These are phyloP conservation scores for Boletus huronensis DNA, from an alignment of 768 basidiomycete genomes.

Conservation along the genomic window DNA sequence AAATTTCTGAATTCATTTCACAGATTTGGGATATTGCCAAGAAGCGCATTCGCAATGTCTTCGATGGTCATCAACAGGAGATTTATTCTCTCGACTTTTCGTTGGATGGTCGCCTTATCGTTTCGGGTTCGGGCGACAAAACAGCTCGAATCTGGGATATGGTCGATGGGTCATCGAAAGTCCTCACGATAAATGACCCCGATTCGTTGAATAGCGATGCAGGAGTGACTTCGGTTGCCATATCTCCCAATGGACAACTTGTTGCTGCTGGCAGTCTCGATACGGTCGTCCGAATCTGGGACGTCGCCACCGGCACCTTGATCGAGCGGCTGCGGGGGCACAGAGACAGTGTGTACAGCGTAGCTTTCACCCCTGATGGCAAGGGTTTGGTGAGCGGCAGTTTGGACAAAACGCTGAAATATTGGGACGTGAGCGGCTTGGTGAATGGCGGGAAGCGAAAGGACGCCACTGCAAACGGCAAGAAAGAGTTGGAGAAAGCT, in stretches of 20 bases:
- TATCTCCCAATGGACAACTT: slow-evolving; percentile 67
- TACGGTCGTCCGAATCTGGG: slow-evolving; percentile 79
- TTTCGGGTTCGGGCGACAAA: slow-evolving; percentile 81
- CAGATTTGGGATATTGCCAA: slow-evolving; percentile 92
- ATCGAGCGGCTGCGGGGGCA: slow-evolving; percentile 76
- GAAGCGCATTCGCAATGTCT: slow-evolving; percentile 72
- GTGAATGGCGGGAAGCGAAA: slow-evolving; percentile 32
- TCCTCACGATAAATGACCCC: slow-evolving; percentile 42
- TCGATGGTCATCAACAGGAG: slow-evolving; percentile 88
- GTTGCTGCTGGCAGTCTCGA: slow-evolving; percentile 73
- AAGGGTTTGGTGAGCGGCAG: slow-evolving; percentile 86
- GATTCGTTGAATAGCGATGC: slow-evolving; percentile 50
- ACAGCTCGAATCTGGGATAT: slow-evolving; percentile 75
- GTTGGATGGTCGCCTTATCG: slow-evolving; percentile 77
- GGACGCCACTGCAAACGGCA: slow-evolving; percentile 38
- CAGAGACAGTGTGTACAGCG: slow-evolving; percentile 80
- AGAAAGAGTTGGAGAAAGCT: slow-evolving; percentile 49
- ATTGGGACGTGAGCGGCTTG: slow-evolving; percentile 66
- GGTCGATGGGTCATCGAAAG: slow-evolving; percentile 32
- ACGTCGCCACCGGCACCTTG: slow-evolving; percentile 61
- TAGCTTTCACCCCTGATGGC: slow-evolving; percentile 93
- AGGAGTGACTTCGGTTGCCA: slow-evolving; percentile 77
- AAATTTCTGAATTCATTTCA: slow-evolving; percentile 8
- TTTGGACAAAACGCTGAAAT: slow-evolving; percentile 83
- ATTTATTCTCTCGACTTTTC: slow-evolving; percentile 95